phyloP scores from a whole-genome alignment of 768 basidiomycete genomes.

The Termitomyces sp. region DNA sequence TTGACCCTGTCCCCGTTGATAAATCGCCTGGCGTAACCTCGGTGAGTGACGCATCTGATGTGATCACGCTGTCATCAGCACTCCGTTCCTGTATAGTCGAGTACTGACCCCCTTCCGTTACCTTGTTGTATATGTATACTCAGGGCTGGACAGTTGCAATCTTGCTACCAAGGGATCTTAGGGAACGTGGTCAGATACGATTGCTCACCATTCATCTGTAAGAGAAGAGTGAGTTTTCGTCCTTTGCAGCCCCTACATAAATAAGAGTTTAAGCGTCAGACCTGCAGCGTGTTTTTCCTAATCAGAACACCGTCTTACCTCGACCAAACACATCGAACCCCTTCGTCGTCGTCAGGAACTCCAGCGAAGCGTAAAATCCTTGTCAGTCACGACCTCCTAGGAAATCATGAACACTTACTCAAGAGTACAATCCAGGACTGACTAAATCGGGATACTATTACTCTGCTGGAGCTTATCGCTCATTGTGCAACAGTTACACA shows the following conservation, averaged over 20 bases:
- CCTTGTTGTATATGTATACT: not conserved
- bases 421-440: not conserved
- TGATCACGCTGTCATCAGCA: constrained; percentile 3
- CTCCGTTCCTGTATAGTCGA: not conserved
- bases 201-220: not conserved
- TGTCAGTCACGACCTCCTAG: not conserved
- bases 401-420: not conserved
- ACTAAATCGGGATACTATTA: not conserved
- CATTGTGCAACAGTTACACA: not conserved
- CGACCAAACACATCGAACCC: no score
- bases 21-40: not conserved
- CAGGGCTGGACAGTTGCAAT: not conserved
- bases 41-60: constrained; percentile 2
- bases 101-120: not conserved
- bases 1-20: not conserved
- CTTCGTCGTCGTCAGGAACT: not conserved
- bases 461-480: not conserved
- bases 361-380: not conserved
- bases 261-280: not conserved
- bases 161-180: not conserved
- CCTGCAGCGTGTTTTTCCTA: not conserved
- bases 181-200: not conserved
- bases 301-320: not conserved
- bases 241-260: not conserved
- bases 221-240: not conserved